Evolutionary conservation across 352 stramenopile genomes (phyloP).

Genomic region (Phytophthora multivora): DNA sequence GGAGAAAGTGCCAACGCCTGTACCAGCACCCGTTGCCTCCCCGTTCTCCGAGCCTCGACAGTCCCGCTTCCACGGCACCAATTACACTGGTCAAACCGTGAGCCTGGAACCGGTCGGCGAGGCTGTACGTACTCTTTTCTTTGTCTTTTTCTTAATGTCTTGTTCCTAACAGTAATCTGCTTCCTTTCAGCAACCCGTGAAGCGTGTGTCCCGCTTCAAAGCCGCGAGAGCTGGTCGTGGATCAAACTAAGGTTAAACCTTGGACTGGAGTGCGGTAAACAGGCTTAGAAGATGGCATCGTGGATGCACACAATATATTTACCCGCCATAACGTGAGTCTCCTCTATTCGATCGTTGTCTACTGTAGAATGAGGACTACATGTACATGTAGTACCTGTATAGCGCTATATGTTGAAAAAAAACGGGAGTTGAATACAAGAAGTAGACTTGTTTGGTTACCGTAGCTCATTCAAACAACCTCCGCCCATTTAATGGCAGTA

Average conservation of each 20-base stretch:
- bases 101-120: constrained; percentile 78
- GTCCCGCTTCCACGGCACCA: constrained; percentile 71
- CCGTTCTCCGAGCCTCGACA: constrained; percentile 33
- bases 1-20: constrained; percentile 23
- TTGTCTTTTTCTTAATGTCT: neutral
- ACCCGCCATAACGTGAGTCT: constrained; percentile 29
- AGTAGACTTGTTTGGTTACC: constrained; percentile 4
- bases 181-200: constrained; percentile 69
- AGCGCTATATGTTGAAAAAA: no score
- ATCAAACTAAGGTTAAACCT: constrained; percentile 18
- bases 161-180: constrained; percentile 1
- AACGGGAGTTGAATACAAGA: neutral
- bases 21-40: constrained; percentile 12
- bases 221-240: constrained; percentile 45
- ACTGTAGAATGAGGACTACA: no score
- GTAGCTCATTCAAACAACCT: no score
- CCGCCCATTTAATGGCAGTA: no score
- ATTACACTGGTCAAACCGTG: constrained; percentile 69
- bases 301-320: constrained; percentile 41
- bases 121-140: constrained; percentile 47
- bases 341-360: no score
- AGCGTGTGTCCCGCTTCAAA: constrained; percentile 87
- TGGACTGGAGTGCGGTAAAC: neutral
- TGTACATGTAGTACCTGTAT: no score
- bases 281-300: constrained; percentile 21